Base-by-base conservation (phyloP, 129 eudicot genomes). In the Chrysanthemum makinoi region DNA sequence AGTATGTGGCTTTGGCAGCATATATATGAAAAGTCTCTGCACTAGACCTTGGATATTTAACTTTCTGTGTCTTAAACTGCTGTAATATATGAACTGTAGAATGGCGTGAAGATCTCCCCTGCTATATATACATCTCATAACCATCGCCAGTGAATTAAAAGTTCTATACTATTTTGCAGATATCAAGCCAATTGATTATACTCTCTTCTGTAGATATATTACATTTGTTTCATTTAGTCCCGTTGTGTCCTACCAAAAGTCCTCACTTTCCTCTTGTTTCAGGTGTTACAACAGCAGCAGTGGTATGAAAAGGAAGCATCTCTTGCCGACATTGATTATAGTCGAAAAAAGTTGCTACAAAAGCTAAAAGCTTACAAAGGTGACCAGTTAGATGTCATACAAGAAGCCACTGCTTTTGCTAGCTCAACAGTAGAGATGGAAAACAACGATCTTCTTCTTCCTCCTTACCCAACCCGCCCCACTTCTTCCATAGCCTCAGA, bases 211-310 rank as follows among this genome's bases (percentile, higher is more conserved):
- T 69, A 30, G 62, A 56, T 39, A 10, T 33, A 6, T 39, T 20
- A 44, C 44, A 56, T 19, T 56, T 19, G 63, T 49, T 44, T 61
- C 46, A 46, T 22, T 14, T 14, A 51, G 60, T 5, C 57, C 46
- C 50, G n/a, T 6, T 28, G 54, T 24, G 24, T 26, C 72, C 70
- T 65, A 68, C 62, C 61, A 33, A 18, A 50, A 44, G 47, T 12
- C 14, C 19, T 69, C 9, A 35, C 5, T 66, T 44, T 50, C 1
- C 43, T 17, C 65, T 53, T 43, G 57, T 60, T 62, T 62, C 71
- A 94, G 97, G 87, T 79, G 65, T 75, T 94, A 30, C 99, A 87
- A 67, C 96, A 94, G 80, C 97, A 94, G 65, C 99, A 90, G 73
- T 82, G 83, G 89, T 94, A 89, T 59, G 96, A 94, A 47, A 87